Percentiles rank a stretch among this genome's conserved stretches.
phyloP scores from a whole-genome alignment of 1,139 yeast genomes.

The Geotrichum australiense region DNA sequence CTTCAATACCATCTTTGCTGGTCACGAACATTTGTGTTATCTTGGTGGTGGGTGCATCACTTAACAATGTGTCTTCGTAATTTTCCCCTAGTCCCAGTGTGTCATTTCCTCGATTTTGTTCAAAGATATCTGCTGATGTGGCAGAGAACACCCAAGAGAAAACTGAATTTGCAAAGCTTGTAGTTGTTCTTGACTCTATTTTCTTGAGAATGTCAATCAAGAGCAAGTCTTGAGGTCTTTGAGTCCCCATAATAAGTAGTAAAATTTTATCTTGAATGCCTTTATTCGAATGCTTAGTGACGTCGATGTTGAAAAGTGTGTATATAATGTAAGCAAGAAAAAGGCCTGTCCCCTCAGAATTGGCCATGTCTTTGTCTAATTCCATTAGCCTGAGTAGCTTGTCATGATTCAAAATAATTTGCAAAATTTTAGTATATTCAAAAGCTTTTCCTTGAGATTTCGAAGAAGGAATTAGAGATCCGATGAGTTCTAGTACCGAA shows the following conservation, averaged over 20 bases:
- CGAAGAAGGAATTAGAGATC: slow-evolving; percentile 37
- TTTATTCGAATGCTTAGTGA: slow-evolving; percentile 42
- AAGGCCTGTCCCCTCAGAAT: slow-evolving; percentile 15
- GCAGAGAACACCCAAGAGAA: slow-evolving; percentile 18
- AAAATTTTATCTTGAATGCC: slow-evolving; percentile 45
- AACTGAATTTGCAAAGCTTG: slow-evolving; percentile 16
- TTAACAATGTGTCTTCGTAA: slow-evolving; percentile 11
- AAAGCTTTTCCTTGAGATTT: slow-evolving; percentile 26
- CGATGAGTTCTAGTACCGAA: slow-evolving; percentile 41
- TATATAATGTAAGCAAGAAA: slow-evolving; percentile 23
- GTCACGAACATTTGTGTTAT: slow-evolving; percentile 39
- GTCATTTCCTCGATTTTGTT: slow-evolving; percentile 7
- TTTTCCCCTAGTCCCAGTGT: slow-evolving; percentile 12
- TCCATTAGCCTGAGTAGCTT: slow-evolving; percentile 13
- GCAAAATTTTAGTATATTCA: slow-evolving; percentile 51
- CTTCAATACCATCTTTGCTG: slow-evolving; percentile 45
- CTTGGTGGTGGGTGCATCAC: slow-evolving; percentile 15
- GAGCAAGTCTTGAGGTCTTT: slow-evolving; percentile 53
- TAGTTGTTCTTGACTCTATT: slow-evolving; percentile 41
- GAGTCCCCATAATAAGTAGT: slow-evolving; percentile 54
- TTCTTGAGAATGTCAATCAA: slow-evolving; percentile 48
- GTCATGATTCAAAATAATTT: slow-evolving; percentile 53
- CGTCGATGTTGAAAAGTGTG: slow-evolving; percentile 36
- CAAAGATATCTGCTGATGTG: slow-evolving; percentile 15
- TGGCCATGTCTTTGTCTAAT: slow-evolving; percentile 4